Evolutionary conservation across 768 basidiomycete species (phyloP), one percentile per base, ranked within the genome.

Genomic region (Neoboletus subvelutipes): DNA sequence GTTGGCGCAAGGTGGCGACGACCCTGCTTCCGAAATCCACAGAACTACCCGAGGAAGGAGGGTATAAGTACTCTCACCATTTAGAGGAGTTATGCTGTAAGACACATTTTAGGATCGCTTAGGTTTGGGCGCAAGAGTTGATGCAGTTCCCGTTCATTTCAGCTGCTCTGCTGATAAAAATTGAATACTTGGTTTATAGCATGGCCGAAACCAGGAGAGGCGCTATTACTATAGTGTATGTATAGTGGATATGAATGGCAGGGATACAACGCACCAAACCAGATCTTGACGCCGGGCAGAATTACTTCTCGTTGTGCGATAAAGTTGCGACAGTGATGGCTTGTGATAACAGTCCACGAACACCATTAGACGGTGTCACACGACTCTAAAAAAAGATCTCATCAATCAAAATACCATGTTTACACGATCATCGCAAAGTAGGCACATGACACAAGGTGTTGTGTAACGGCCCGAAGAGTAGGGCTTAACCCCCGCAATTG

Each of bases 1-100:
- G 75, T 41, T 64, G 72, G 51, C 77, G 77, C 22, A 75, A 61
- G 22, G 78, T 74, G 13, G 79, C 77, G 54, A 77, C 63, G 42
- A 68, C 76, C 18, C 57, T 73, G 52, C 74, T 71, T 22, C 75
- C 77, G 2, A 49, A 13, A 24, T 13, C 29, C 18, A 22, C 45
- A 50, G 24, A 26, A 36, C 5, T n/a, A 18, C 11, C 48, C 22
- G 3, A 34, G 17, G 34, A 24, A 34, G 5, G 34, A 36, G 13
- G 48, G 13, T 20, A 22, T 8, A 4, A 7, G 5, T n/a, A n/a
- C n/a, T n/a, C n/a, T n/a, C n/a, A n/a, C n/a, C n/a, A n/a, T n/a
- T n/a, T n/a, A n/a, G n/a, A n/a, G n/a, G n/a, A n/a, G 10, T n/a
- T 28, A 33, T 33, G 45, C 20, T 24, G 45, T 49, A 52, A 48